A percentile compares a stretch with the other conserved stretches of the same genome.
Conservation (phyloP, 768 basidiomycete species). For the Calocera viscosa region DNA sequence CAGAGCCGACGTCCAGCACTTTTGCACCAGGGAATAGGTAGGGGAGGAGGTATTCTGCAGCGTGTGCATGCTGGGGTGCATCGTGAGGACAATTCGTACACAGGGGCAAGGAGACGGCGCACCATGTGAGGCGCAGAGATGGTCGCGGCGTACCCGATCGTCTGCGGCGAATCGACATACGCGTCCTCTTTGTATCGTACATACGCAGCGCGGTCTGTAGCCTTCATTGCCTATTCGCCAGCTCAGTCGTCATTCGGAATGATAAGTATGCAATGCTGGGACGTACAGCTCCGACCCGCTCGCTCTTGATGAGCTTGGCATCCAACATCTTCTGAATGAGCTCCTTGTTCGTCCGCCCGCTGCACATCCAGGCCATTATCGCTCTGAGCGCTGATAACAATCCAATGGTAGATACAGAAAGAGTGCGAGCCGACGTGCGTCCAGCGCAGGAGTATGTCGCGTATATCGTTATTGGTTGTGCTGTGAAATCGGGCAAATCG, state of each 20-base stretch:
- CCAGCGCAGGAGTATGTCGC: neutral
- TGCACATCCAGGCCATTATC: slow-evolving; percentile 72
- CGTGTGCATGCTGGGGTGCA: slow-evolving; percentile 63
- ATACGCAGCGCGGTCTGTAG: slow-evolving; percentile 59
- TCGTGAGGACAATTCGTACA: neutral
- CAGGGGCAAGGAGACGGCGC: slow-evolving; percentile 8
- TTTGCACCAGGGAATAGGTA: slow-evolving; percentile 55
- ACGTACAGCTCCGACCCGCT: slow-evolving; percentile 44
- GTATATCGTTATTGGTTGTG: neutral
- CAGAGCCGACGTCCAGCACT: slow-evolving; percentile 83
- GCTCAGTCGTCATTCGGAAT: neutral
- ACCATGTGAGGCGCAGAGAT: slow-evolving; percentile 98
- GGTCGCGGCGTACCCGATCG: slow-evolving; percentile 75
- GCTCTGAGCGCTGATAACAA: neutral
- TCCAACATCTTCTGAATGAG: slow-evolving; percentile 55
- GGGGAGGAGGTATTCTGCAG: slow-evolving; percentile 61
- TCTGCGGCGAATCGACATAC: slow-evolving; percentile 66
- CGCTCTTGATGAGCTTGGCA: slow-evolving; percentile 44
- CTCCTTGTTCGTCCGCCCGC: slow-evolving; percentile 54
- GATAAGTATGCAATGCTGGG: neutral
- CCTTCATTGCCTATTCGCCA: slow-evolving; percentile 62
- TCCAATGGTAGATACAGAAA: neutral
- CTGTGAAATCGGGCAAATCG: neutral
- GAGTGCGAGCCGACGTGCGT: neutral
- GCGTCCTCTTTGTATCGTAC: slow-evolving; percentile 40